phyloP scores from a whole-genome alignment of 164 flowering plant species.

The Pachysandra terminalis region DNA sequence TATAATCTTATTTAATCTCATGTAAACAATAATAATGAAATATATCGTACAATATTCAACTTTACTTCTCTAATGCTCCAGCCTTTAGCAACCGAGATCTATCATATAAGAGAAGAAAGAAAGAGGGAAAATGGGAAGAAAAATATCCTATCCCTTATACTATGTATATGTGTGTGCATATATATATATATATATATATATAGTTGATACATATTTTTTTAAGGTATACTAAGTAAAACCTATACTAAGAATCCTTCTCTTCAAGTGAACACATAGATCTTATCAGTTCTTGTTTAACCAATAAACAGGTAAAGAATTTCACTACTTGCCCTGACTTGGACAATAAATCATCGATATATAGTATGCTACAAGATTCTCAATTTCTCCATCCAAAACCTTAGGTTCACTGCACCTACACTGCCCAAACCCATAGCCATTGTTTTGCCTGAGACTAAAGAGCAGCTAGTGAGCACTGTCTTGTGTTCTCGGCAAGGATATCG shows the following conservation, averaged over 20 bases:
- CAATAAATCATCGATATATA: neutral
- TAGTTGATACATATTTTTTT: no score
- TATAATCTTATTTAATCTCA: no score
- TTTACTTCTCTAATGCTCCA: no score
- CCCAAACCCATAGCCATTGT: slow-evolving; percentile 44
- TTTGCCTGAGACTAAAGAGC: slow-evolving; percentile 30
- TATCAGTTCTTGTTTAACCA: neutral
- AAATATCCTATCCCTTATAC: no score
- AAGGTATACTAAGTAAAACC: no score
- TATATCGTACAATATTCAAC: no score
- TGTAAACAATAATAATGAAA: no score
- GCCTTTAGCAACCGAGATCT: no score
- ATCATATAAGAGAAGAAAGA: no score
- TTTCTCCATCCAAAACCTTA: slow-evolving; percentile 43
- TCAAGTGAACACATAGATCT: neutral
- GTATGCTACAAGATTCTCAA: slow-evolving; percentile 26
- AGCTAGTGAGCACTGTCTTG: slow-evolving; percentile 20
- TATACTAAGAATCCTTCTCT: neutral
- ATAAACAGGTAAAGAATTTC: neutral
- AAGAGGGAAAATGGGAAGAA: no score
- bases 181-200: no score
- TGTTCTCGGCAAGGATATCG: slow-evolving; percentile 25
- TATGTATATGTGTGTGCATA: no score
- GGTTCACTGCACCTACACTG: slow-evolving; percentile 14
- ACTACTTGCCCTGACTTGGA: neutral